phyloP scores from a whole-genome alignment of 2,329 filamentous ascomycete genomes.

The Leptographium radiaticola region DNA sequence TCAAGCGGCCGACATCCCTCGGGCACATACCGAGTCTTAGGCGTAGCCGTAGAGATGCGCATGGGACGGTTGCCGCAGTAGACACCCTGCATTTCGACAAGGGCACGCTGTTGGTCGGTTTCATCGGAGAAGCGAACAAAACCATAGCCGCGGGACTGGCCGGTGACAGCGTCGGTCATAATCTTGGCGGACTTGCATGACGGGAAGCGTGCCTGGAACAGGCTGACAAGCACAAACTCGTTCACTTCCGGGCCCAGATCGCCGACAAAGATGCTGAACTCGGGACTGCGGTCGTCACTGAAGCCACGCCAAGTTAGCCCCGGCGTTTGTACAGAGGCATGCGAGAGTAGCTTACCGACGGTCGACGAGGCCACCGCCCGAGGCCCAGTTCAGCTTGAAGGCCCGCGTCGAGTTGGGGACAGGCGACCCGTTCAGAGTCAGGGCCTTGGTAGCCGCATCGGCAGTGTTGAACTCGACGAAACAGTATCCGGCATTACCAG shows the following conservation, averaged over 20 bases:
- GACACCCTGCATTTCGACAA: slow-evolving; percentile 97
- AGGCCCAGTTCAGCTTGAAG: slow-evolving; percentile 99
- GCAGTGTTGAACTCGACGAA: slow-evolving; percentile 85
- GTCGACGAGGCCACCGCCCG: slow-evolving; percentile 87
- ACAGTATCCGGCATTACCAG: slow-evolving; percentile 96
- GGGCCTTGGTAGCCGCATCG: slow-evolving; percentile 79
- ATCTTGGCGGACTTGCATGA: slow-evolving; percentile 99
- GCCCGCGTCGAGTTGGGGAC: slow-evolving; percentile 90
- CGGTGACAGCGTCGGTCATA: slow-evolving; percentile 97
- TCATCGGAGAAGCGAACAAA: slow-evolving; percentile 97
- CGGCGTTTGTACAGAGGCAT: too few relatives aligned
- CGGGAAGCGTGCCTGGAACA: slow-evolving; percentile 92
- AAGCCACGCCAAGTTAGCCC: slow-evolving; percentile 8
- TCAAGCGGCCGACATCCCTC: neutral
- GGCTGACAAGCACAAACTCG: slow-evolving; percentile 91
- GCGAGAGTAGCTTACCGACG: slow-evolving; percentile 50
- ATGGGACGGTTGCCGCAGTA: slow-evolving; percentile 98
- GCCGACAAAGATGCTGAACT: slow-evolving; percentile 95
- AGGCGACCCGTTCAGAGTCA: slow-evolving; percentile 74
- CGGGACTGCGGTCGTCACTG: slow-evolving; percentile 89
- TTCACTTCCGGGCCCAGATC: slow-evolving; percentile 97
- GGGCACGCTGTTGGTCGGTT: slow-evolving; percentile 86
- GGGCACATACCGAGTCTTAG: slow-evolving; percentile 64
- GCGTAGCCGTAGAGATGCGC: slow-evolving; percentile 94
- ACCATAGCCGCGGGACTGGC: slow-evolving; percentile 93